phyloP scores from a whole-genome alignment of 1,284 basidiomycete species.

The Tetrapyrgos nigripes region DNA sequence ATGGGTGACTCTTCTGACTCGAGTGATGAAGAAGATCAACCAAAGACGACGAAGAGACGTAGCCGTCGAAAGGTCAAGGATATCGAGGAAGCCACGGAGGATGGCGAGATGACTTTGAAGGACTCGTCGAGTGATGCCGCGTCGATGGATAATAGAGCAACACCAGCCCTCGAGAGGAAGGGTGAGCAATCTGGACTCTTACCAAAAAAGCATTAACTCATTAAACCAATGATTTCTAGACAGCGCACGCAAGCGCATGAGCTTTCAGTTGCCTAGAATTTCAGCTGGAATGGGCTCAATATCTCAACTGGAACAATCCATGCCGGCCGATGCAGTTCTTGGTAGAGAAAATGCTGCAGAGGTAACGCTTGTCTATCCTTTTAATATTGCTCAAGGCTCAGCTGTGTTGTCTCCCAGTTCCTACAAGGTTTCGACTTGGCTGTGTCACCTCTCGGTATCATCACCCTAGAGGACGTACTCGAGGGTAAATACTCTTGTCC shows the following conservation, averaged over 20 bases:
- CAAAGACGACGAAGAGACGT: conserved; percentile 22
- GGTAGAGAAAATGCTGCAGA: conserved; percentile 73
- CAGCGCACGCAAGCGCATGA: conserved; percentile 39
- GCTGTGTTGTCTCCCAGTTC: conserved; percentile 52
- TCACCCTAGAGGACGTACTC: conserved; percentile 91
- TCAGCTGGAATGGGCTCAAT: conserved; percentile 43
- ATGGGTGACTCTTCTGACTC: conserved; percentile 62
- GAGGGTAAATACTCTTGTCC: conserved; percentile 62
- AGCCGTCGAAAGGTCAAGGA: conserved; percentile 31
- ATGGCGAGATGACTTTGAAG: conserved; percentile 40
- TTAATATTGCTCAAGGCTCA: neutral
- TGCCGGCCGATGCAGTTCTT: conserved; percentile 85
- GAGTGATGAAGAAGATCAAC: conserved; percentile 45
- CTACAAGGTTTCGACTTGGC: conserved; percentile 77
- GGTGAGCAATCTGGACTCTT: neutral
- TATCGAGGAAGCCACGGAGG: conserved; percentile 36
- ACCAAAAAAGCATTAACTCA: neutral
- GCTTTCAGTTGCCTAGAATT: conserved; percentile 47
- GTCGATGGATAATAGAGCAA: conserved; percentile 25
- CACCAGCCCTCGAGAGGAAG: conserved; percentile 17
- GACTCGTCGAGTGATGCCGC: conserved; percentile 36
- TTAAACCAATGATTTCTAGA: too few relatives aligned
- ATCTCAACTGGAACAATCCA: conserved; percentile 72
- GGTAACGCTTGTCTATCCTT: conserved; percentile 41
- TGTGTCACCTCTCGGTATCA: conserved; percentile 87